phyloP scores from a whole-genome alignment of 176 grass and related monocot species.

The Ensete ventricosum region DNA sequence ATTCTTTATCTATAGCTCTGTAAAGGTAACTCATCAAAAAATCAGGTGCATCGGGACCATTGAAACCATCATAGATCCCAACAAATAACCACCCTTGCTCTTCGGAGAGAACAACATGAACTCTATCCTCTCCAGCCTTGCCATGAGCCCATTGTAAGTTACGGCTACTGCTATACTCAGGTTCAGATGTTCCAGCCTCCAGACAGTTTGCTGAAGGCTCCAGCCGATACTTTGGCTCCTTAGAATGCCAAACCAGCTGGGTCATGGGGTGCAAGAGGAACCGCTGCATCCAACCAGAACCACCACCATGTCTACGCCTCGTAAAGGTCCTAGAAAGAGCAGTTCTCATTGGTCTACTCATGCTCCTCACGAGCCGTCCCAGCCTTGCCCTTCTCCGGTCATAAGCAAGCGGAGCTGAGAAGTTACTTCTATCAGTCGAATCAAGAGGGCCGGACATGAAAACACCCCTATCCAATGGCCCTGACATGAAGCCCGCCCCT shows the following conservation, averaged over 20 bases:
- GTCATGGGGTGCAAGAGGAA: slow-evolving; percentile 61
- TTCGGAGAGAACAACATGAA: slow-evolving; percentile 86
- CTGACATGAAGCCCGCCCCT: slow-evolving; percentile 48
- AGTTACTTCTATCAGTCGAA: slow-evolving; percentile 38
- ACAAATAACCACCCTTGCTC: slow-evolving; percentile 89
- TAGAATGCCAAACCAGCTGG: slow-evolving; percentile 47
- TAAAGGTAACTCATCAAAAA: slow-evolving; percentile 90
- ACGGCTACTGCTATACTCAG: slow-evolving; percentile 35
- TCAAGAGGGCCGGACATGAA: slow-evolving; percentile 92
- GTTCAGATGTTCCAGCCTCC: slow-evolving; percentile 48
- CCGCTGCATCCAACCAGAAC: slow-evolving; percentile 48
- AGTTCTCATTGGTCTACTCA: slow-evolving; percentile 65
- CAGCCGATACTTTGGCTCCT: slow-evolving; percentile 42
- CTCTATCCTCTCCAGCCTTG: slow-evolving; percentile 74
- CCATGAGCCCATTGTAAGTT: slow-evolving; percentile 88
- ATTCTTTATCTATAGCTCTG: slow-evolving; percentile 49
- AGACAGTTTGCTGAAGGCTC: slow-evolving; percentile 45
- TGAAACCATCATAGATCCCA: slow-evolving; percentile 95
- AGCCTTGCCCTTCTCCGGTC: slow-evolving; percentile 43
- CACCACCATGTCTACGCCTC: slow-evolving; percentile 18
- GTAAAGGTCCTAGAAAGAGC: slow-evolving; percentile 47
- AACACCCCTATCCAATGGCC: slow-evolving; percentile 59
- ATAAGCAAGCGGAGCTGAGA: slow-evolving; percentile 71
- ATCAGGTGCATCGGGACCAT: slow-evolving; percentile 82
- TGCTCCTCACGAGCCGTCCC: slow-evolving; percentile 62